Evolutionary conservation across 2,329 filamentous ascomycete genomes (phyloP).

Genomic region (Cordyceps fumosorosea): DNA sequence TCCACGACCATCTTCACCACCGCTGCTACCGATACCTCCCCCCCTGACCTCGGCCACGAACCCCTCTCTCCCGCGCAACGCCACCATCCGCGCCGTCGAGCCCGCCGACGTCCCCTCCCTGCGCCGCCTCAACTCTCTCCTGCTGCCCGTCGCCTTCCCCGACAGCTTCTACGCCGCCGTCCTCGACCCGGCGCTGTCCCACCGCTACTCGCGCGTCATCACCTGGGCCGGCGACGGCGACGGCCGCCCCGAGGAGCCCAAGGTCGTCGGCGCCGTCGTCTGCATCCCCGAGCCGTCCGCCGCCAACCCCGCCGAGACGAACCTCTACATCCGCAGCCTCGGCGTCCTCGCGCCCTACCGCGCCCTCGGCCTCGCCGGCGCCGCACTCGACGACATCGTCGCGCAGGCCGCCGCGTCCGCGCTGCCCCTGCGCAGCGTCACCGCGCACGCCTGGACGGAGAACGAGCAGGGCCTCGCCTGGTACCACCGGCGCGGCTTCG

Average conservation of each 20-base stretch:
- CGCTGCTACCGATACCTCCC: constrained; percentile 11
- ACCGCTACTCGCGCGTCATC: constrained; percentile 54
- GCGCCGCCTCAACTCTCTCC: constrained; percentile 57
- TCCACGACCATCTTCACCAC: constrained; percentile 15
- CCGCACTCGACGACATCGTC: constrained; percentile 48
- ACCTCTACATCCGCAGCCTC: constrained; percentile 59
- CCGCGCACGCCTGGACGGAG: constrained; percentile 63
- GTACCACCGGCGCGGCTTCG: constrained; percentile 55
- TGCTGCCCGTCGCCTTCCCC: constrained; percentile 57
- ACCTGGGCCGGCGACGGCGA: constrained; percentile 43
- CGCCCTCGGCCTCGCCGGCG: constrained; percentile 50
- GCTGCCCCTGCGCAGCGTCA: constrained; percentile 31
- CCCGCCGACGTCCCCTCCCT: constrained; percentile 49
- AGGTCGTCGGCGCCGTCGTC: constrained; percentile 55
- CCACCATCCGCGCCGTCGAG: constrained; percentile 45
- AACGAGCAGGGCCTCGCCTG: constrained; percentile 57
- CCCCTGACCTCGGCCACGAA: constrained; percentile 18
- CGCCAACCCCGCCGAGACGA: constrained; percentile 26
- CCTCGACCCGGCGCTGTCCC: constrained; percentile 41
- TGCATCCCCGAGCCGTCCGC: constrained; percentile 48
- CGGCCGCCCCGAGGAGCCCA: constrained; percentile 27
- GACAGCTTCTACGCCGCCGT: constrained; percentile 56
- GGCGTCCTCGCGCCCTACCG: constrained; percentile 58
- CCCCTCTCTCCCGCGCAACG: constrained; percentile 38
- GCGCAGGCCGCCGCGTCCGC: constrained; percentile 22